phyloP scores from a whole-genome alignment of 2,329 filamentous ascomycete species.

The Shiraia sp. region DNA sequence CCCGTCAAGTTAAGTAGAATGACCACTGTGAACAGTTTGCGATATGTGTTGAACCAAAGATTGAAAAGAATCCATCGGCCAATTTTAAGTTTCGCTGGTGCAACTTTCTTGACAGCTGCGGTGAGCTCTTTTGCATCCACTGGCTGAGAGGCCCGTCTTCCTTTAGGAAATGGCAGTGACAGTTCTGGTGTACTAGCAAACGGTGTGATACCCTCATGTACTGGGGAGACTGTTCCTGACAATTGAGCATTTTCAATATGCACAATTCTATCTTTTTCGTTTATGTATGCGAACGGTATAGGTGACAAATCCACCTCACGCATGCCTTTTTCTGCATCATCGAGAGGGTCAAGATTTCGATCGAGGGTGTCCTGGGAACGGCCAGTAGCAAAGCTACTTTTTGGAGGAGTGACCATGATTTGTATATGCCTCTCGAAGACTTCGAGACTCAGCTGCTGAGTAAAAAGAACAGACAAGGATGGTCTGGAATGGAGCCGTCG shows the following conservation, averaged over 20 bases:
- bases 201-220: constrained; percentile 41
- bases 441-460: constrained; percentile 23
- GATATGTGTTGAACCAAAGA: constrained; percentile 43
- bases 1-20: constrained; percentile 34
- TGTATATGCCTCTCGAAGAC: constrained; percentile 6
- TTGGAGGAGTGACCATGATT: constrained; percentile 28
- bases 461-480: too few relatives aligned
- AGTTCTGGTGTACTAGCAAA: constrained; percentile 38
- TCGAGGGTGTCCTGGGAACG: too few relatives aligned
- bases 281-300: constrained; percentile 33
- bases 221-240: constrained; percentile 28
- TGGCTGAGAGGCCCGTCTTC: constrained; percentile 3
- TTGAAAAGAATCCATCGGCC: constrained; percentile 36
- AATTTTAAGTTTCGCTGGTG: constrained; percentile 24
- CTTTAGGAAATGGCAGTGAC: constrained; percentile 25
- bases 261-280: constrained; percentile 12
- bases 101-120: constrained; percentile 14
- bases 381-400: constrained; percentile 19
- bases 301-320: constrained; percentile 30
- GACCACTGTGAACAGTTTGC: constrained; percentile 41
- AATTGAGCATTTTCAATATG: constrained; percentile 16
- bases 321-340: constrained; percentile 41
- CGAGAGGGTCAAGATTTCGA: constrained; percentile 28
- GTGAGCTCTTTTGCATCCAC: constrained; percentile 21
- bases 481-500: constrained; percentile 23